Base-by-base conservation (phyloP, 2,329 filamentous ascomycete genomes). In the Moelleriella libera region DNA sequence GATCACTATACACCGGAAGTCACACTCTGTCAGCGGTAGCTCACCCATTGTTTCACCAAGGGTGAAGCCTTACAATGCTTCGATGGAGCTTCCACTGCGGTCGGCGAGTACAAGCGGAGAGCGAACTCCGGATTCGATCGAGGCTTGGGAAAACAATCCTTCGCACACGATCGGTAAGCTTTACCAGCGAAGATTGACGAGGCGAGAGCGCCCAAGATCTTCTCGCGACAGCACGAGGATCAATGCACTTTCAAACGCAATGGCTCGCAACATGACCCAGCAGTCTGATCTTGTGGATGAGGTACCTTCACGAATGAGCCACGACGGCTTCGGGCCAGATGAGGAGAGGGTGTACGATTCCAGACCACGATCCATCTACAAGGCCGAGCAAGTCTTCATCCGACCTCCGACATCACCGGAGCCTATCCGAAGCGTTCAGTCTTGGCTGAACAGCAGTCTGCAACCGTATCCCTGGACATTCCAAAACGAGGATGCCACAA, bases 401-500 rank as follows among this genome's bases (percentile, higher is more conserved):
- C 58, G 59, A 31, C 53, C 62, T 31, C 61, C 61, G 4, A 60
- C 61, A 28, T 61, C 64, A 3, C 59, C 62, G 4, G 65, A 62
- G 10, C 62, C 62, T 7, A 48, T 61, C 7, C 58, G 60, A 2
- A 64, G 57, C 6, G 60, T 67, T 10, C 59, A 67, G 44, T 60
- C 63, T 5, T 64, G 63, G 61, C 53, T 67, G 1, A 57, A 64
- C 43, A 57, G 59, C 51, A 58, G 58, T 47, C 51, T 59, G 5
- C 58, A 58, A 32, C 55, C 60, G 1, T 63, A 55, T 44, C 50
- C 59, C 2, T 52, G 60, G 2, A 56, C 60, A 30, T 51, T 61
- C 28, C 53, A 57, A 4, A 52, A 53, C n/a, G 64, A 67, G 2
- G 65, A 67, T 43, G 45, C 64, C 8, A 62, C 65, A 4, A 63